phyloP scores from a whole-genome alignment of 768 basidiomycete species.

The Panus rudis region DNA sequence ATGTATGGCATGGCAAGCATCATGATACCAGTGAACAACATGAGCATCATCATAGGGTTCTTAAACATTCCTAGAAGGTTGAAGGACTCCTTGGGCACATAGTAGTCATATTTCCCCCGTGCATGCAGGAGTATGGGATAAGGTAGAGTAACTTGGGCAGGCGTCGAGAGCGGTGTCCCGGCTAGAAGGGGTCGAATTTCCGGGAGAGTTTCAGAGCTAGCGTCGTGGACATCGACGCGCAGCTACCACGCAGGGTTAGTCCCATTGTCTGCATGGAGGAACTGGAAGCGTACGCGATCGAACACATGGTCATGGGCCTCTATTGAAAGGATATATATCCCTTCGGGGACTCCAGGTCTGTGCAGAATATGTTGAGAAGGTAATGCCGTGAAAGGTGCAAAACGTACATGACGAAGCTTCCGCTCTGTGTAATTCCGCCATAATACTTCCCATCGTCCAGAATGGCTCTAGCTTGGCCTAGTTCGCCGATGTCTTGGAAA shows the following conservation, averaged over 20 bases:
- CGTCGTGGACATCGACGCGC: constrained; percentile 54
- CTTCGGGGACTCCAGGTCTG: constrained; percentile 62
- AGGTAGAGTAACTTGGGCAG: constrained; percentile 44
- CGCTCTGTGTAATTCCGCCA: constrained; percentile 49
- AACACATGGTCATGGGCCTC: constrained; percentile 60
- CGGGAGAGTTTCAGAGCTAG: constrained; percentile 32
- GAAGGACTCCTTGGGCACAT: constrained; percentile 65
- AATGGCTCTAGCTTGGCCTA: constrained; percentile 52
- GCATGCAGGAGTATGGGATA: constrained; percentile 56
- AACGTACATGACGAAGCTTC: constrained; percentile 62
- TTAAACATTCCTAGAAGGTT: constrained; percentile 69
- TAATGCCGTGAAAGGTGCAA: neutral
- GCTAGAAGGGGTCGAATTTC: constrained; percentile 58
- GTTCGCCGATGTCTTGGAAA: constrained; percentile 19
- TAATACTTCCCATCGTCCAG: constrained; percentile 52
- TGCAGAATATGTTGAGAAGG: neutral
- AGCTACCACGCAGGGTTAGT: constrained; percentile 34
- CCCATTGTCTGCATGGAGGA: constrained; percentile 1
- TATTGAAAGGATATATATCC: constrained; percentile 66
- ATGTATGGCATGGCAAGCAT: constrained; percentile 71
- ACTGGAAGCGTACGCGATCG: constrained; percentile 46
- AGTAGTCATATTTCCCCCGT: constrained; percentile 54
- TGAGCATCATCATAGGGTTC: constrained; percentile 81
- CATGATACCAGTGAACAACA: constrained; percentile 59
- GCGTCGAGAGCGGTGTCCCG: constrained; percentile 62